Evolutionary conservation across 495 filamentous ascomycete genomes (phyloP).

Genomic region (Penicillium riverlandense): DNA sequence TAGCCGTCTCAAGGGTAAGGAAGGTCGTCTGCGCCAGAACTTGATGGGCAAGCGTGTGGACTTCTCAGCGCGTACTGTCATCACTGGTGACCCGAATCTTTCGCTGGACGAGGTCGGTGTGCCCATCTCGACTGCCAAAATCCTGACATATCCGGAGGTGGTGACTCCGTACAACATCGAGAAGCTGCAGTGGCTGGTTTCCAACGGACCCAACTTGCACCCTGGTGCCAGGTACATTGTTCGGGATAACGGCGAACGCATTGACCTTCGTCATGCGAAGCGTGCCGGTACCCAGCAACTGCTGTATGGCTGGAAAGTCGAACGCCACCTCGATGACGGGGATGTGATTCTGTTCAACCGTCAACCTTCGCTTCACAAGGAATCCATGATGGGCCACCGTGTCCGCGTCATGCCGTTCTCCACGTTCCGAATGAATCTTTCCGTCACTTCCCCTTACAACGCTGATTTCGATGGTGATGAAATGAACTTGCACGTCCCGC

Average conservation of each 20-base stretch:
- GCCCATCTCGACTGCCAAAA: slow-evolving; percentile 78
- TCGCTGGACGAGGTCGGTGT: slow-evolving; percentile 96
- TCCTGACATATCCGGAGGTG: slow-evolving; percentile 91
- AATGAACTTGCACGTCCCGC: slow-evolving; percentile 99
- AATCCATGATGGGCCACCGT: slow-evolving; percentile 99
- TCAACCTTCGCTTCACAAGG: slow-evolving; percentile 97
- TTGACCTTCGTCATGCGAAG: slow-evolving; percentile 88
- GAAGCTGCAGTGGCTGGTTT: slow-evolving; percentile 78
- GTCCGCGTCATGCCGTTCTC: slow-evolving; percentile 98
- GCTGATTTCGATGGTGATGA: slow-evolving; percentile 99
- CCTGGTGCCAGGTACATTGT: slow-evolving; percentile 95
- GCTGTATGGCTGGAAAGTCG: slow-evolving; percentile 97
- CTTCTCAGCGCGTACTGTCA: slow-evolving; percentile 98
- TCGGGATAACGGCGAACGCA: slow-evolving; percentile 81
- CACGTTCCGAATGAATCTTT: slow-evolving; percentile 93
- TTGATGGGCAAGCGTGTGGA: slow-evolving; percentile 99
- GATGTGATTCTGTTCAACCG: slow-evolving; percentile 99
- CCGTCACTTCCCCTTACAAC: slow-evolving; percentile 97
- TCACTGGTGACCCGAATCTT: slow-evolving; percentile 94
- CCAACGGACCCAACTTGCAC: slow-evolving; percentile 89
- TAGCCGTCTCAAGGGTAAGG: slow-evolving; percentile 94
- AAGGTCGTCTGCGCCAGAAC: slow-evolving; percentile 93
- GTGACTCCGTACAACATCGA: slow-evolving; percentile 98
- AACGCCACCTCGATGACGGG: slow-evolving; percentile 89
- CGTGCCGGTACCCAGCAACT: slow-evolving; percentile 73